Percentiles rank a stretch among this genome's conserved stretches.
Evolutionary conservation across 768 basidiomycete species (phyloP).

Genomic region (Phlebiopsis gigantea): DNA sequence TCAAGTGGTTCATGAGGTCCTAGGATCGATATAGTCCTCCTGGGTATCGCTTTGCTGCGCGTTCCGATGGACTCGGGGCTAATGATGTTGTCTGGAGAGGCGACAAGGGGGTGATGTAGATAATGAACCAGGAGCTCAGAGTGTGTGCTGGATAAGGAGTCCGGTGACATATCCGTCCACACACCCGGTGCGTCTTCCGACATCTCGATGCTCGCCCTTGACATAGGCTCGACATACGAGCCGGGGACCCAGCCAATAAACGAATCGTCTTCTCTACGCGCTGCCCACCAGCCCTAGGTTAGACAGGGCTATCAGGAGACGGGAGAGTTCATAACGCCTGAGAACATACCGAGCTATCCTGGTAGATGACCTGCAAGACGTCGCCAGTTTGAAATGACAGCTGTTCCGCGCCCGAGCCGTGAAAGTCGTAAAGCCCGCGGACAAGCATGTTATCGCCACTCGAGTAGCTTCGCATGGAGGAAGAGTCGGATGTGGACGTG

Average conservation of each 20-base stretch:
- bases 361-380: slow-evolving; percentile 60
- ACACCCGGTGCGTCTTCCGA: slow-evolving; percentile 34
- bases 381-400: slow-evolving; percentile 63
- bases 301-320: background rate
- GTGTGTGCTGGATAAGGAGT: background rate
- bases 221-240: slow-evolving; percentile 56
- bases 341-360: slow-evolving; percentile 44
- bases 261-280: slow-evolving; percentile 48
- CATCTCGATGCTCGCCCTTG: slow-evolving; percentile 44
- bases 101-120: background rate
- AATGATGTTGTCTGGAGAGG: background rate
- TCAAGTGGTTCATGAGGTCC: too few relatives aligned
- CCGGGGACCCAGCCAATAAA: slow-evolving; percentile 73
- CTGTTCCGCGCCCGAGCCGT: slow-evolving; percentile 54
- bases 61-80: slow-evolving; percentile 1
- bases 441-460: slow-evolving; percentile 42
- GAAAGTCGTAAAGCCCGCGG: slow-evolving; percentile 65
- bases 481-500: slow-evolving; percentile 24
- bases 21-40: too few relatives aligned
- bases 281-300: slow-evolving; percentile 72
- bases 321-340: background rate
- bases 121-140: background rate
- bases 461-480: slow-evolving; percentile 16
- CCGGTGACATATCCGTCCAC: background rate
- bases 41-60: slow-evolving; percentile 1